Base-by-base conservation (phyloP, 148 eudicot genomes). In the Nepenthes mirabilis region DNA sequence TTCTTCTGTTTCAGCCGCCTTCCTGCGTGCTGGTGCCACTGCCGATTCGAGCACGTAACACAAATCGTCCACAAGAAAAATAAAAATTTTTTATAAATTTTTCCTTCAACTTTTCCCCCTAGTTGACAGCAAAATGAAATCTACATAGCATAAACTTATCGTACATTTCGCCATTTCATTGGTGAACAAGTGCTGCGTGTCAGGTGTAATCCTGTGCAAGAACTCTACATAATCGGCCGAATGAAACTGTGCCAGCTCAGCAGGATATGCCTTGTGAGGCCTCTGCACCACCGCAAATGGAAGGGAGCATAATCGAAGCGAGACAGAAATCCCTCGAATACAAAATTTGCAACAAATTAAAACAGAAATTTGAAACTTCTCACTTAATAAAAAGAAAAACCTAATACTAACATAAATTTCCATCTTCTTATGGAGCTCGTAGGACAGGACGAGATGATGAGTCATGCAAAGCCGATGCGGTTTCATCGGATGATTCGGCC, bases 401-500 rank as follows among this genome's bases (percentile, higher is more conserved):
- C 57, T 33, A 34, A 2, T 23, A 77, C 96, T 45, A 55, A 93
- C 98, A 83, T 93, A 93, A 57, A 93, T 72, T 86, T 93, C 98
- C 98, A 88, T 93, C 84, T 82, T 88, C 32, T 80, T 76, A 69
- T 93, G 98, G 53, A 88, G 96, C 3, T 81, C 87, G 52, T 88
- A 88, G 2, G 96, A 80, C 47, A 88, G 89, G 5, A 88, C 98
- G 54, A 93, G 84, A 72, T 88, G 96, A 68, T 88, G 96, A 63
- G 98, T 93, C 98, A 93, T 93, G 74, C 95, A 86, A 48, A 93
- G 79, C 54, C 98, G 68, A 56, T 93, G 98, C 50, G 98, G 98
- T 68, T 93, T 93, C 98, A 93, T 93, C 34, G 98, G 98, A 65
- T 93, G 98, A 48, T 88, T 93, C 2, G 98, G 96, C 65, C 98